Percentiles rank a stretch among this genome's conserved stretches.
phyloP scores from a whole-genome alignment of 2,329 filamentous ascomycete species.

The Ceratocystis papillata region DNA sequence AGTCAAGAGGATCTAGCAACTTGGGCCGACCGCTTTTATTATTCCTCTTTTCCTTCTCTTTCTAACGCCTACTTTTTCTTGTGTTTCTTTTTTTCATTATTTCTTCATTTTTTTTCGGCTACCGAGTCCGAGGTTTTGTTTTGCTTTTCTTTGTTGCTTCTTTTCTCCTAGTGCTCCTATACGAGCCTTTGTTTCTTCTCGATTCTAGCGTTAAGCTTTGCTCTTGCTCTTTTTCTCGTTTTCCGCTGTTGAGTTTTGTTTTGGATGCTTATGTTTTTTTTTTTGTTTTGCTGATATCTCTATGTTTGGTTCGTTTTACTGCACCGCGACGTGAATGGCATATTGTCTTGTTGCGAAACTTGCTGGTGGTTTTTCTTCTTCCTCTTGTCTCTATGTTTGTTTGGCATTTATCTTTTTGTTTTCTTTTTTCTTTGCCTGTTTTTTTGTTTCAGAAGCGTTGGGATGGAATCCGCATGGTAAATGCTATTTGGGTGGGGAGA shows the following conservation, averaged over 20 bases:
- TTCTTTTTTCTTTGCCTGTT: constrained; percentile 8
- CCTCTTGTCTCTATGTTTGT: neutral
- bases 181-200: neutral
- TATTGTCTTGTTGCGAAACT: neutral
- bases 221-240: neutral
- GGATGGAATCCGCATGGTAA: neutral
- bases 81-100: constrained; percentile 1
- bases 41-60: neutral
- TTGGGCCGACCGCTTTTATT: neutral
- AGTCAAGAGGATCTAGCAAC: too few species aligned
- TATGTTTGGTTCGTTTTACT: neutral
- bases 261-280: neutral
- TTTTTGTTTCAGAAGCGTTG: constrained; percentile 9
- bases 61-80: neutral
- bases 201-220: neutral
- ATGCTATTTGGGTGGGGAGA: neutral
- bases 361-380: neutral
- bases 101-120: neutral
- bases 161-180: constrained; percentile 1
- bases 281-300: constrained; percentile 10
- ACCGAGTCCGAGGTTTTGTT: neutral
- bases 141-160: neutral
- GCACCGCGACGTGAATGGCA: neutral
- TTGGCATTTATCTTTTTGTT: neutral
- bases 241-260: neutral